phyloP scores from a whole-genome alignment of 2,329 filamentous ascomycete genomes.

The Alternaria triticina region DNA sequence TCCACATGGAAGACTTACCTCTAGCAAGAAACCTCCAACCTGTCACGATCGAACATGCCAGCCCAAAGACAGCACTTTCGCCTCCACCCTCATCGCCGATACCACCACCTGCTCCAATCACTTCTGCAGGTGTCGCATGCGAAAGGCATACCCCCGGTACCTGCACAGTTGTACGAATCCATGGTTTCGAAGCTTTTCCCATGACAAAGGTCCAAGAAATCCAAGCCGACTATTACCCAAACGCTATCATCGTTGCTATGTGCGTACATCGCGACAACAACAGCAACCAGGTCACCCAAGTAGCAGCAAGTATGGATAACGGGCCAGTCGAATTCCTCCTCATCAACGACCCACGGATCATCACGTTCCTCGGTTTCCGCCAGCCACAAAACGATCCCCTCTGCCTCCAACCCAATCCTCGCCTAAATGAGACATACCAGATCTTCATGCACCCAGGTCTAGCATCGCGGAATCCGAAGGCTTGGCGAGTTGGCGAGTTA shows the following conservation, averaged over 20 bases:
- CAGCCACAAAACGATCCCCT: slow-evolving; percentile 1
- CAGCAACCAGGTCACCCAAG: slow-evolving; percentile 7
- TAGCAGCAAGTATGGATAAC: slow-evolving; percentile 18
- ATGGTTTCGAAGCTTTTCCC: slow-evolving; percentile 19
- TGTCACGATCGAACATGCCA: background rate
- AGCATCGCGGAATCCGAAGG: background rate
- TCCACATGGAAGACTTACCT: background rate
- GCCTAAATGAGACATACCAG: slow-evolving; percentile 15
- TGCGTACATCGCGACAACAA: slow-evolving; percentile 4
- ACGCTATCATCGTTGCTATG: slow-evolving; percentile 12
- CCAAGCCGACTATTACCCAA: slow-evolving; percentile 18
- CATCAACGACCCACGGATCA: slow-evolving; percentile 15
- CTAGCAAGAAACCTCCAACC: background rate
- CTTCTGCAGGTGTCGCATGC: background rate
- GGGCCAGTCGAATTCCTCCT: slow-evolving; percentile 22
- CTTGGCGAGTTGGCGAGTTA: slow-evolving; percentile 20
- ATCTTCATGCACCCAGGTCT: slow-evolving; percentile 11
- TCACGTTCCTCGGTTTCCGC: slow-evolving; percentile 16
- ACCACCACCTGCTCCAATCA: background rate
- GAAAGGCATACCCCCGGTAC: background rate
- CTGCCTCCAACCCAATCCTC: background rate
- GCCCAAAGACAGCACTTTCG: background rate
- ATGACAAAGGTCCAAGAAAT: slow-evolving; percentile 16
- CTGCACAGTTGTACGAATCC: slow-evolving; percentile 9
- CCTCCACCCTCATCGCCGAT: background rate